phyloP scores from a whole-genome alignment of 179 eudicot genomes.

The Pouteria campechiana region DNA sequence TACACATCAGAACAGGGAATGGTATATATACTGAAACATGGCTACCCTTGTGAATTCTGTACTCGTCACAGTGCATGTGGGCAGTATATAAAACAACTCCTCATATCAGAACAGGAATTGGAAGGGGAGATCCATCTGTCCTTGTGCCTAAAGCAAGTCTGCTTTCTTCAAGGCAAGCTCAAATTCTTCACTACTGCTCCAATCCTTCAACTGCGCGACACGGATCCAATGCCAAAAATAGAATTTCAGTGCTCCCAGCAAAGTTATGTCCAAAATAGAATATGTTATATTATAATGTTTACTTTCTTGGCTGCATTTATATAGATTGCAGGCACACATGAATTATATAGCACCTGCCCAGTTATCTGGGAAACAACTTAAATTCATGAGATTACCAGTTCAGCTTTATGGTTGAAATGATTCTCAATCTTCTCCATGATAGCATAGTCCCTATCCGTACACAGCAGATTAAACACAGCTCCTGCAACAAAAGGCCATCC shows the following conservation, averaged over 20 bases:
- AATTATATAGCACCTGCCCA: neutral
- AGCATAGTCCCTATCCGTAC: conserved; percentile 31
- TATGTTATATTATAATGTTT: too few relatives aligned
- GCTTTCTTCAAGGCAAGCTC: conserved; percentile 49
- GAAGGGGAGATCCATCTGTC: too few relatives aligned
- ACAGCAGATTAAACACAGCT: conserved; percentile 62
- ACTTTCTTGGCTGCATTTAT: neutral
- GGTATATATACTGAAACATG: too few relatives aligned
- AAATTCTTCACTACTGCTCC: conserved; percentile 41
- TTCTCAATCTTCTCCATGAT: conserved; percentile 64
- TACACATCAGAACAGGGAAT: too few relatives aligned
- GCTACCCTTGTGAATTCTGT: too few relatives aligned
- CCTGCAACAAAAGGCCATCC: conserved; percentile 26
- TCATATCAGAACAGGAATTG: too few relatives aligned
- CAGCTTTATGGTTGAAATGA: conserved; percentile 35
- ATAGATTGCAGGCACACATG: neutral
- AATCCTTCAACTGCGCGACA: conserved; percentile 47
- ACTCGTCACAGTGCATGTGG: too few relatives aligned
- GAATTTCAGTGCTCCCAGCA: neutral
- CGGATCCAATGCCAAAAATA: neutral
- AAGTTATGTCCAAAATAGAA: neutral
- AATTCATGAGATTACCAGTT: conserved; percentile 31
- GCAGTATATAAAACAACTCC: too few relatives aligned
- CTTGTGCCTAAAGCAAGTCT: too few relatives aligned
- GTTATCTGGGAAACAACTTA: neutral